Conservation (phyloP, 2,329 filamentous ascomycete genomes). For the Cadophora malorum region DNA sequence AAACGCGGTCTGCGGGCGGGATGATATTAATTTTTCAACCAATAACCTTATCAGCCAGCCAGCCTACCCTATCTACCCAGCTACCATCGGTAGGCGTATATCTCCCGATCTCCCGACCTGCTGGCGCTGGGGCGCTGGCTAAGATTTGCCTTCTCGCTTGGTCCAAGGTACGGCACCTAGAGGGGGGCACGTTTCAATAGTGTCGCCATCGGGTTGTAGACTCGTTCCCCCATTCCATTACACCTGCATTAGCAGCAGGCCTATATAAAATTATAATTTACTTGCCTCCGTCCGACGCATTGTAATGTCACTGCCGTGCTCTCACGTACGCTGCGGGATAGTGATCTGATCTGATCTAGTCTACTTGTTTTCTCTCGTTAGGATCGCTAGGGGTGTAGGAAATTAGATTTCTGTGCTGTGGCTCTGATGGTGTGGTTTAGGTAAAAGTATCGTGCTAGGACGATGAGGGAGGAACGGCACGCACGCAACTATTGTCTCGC, state of each 20-base stretch:
- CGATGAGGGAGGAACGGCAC: not conserved
- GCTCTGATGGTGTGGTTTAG: not conserved
- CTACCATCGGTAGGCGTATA: not conserved
- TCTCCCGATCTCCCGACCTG: not conserved
- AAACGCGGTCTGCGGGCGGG: not conserved
- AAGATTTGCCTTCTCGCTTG: too few relatives aligned
- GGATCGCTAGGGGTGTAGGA: not conserved
- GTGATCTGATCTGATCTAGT: not conserved
- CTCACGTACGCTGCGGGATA: too few relatives aligned
- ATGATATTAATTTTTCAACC: not conserved
- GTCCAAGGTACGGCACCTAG: too few relatives aligned
- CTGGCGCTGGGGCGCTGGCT: too few relatives aligned
- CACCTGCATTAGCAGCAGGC: conserved; percentile 7
- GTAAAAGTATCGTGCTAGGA: not conserved
- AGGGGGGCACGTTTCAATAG: conserved; percentile 14
- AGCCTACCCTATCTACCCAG: too few relatives aligned
- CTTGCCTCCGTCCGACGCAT: too few relatives aligned
- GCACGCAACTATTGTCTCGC: not conserved
- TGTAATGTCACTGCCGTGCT: too few relatives aligned
- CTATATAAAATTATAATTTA: conserved; percentile 9
- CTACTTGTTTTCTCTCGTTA: not conserved
- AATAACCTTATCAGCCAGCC: not conserved
- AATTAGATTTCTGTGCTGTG: not conserved
- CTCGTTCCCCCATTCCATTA: not conserved
- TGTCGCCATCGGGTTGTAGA: not conserved